A percentile compares a stretch with the other conserved stretches of the same genome.
Conservation (phyloP, 1,284 basidiomycete species). For the Ceratobasidium sp. region DNA sequence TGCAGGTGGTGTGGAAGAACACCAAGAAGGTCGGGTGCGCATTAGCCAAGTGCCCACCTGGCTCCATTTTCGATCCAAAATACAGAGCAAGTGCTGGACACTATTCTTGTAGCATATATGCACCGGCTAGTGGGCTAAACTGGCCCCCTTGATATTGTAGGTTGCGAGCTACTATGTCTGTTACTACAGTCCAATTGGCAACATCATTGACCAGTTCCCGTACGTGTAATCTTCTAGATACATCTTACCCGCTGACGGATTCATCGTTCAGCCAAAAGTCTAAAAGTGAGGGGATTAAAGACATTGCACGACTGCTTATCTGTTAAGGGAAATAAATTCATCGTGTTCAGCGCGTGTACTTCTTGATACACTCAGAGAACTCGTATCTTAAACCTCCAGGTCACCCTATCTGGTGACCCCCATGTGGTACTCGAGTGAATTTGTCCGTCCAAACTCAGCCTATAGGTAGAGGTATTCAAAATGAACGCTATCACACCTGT, state of each 20-base stretch:
- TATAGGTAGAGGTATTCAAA: no score
- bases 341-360: no score
- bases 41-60: conserved; percentile 57
- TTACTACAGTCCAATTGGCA: conserved; percentile 27
- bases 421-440: no score
- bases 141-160: neutral
- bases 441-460: no score
- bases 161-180: conserved; percentile 22
- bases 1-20: conserved; percentile 68
- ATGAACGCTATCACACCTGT: no score
- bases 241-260: neutral
- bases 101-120: neutral
- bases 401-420: no score
- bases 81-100: neutral
- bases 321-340: no score
- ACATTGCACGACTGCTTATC: no score
- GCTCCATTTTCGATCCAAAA: conserved; percentile 7
- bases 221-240: neutral
- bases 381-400: no score
- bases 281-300: conserved; percentile 1
- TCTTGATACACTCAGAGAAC: no score
- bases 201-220: conserved; percentile 33
- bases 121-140: neutral
- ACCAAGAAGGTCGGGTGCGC: conserved; percentile 67
- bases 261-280: conserved; percentile 20